Percentiles rank a stretch among this genome's conserved stretches.
phyloP scores from a whole-genome alignment of 495 filamentous ascomycete genomes.

The Penicillium samsonianum region DNA sequence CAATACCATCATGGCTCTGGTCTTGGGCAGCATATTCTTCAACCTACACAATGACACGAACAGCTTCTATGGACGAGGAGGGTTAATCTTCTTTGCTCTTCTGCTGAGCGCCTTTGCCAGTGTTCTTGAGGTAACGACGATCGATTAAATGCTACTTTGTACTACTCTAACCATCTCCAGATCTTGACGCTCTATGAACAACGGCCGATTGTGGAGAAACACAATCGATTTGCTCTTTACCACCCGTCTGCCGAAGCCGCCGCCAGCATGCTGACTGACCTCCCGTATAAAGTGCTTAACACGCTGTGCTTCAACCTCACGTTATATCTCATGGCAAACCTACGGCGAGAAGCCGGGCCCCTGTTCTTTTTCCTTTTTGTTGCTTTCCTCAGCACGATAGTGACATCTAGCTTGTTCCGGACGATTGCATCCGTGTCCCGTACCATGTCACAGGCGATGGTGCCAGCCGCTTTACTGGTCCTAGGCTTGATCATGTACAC shows the following conservation, averaged over 20 bases:
- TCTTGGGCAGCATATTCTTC: constrained; percentile 81
- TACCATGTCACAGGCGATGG: no score
- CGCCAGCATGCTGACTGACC: constrained; percentile 55
- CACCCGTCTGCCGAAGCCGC: constrained; percentile 57
- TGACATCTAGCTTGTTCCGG: no score
- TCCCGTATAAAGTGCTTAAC: constrained; percentile 17
- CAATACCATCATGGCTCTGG: constrained; percentile 69
- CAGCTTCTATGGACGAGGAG: constrained; percentile 72
- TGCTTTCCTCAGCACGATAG: no score
- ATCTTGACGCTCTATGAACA: constrained; percentile 56
- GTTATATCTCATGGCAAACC: no score
- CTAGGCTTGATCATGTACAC: constrained; percentile 53
- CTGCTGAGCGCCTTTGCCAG: constrained; percentile 79
- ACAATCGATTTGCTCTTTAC: constrained; percentile 59
- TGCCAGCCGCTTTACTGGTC: constrained; percentile 28
- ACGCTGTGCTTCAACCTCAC: no score
- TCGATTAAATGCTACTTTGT: neutral
- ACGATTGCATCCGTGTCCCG: no score
- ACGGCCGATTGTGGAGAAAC: constrained; percentile 62
- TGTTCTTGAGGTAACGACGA: constrained; percentile 53
- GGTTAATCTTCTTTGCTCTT: constrained; percentile 81
- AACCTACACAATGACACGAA: constrained; percentile 60
- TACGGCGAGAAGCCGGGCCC: no score
- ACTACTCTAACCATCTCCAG: neutral
- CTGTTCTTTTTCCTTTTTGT: no score